Base-by-base conservation (phyloP, 352 stramenopile genomes). In the Chrysophaeum taylorii region DNA sequence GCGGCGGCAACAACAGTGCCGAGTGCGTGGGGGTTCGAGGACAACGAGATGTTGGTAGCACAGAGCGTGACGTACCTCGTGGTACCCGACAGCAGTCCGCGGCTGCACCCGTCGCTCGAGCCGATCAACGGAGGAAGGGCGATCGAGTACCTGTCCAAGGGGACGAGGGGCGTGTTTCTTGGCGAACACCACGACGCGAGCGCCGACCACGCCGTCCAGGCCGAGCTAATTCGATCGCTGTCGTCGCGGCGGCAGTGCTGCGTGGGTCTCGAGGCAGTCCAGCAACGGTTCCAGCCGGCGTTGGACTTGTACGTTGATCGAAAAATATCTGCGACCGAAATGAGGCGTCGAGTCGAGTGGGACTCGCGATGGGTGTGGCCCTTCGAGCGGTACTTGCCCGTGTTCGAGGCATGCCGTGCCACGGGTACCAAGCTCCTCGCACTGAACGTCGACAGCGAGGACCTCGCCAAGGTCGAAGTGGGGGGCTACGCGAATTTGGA, bases 111-210 rank as follows among this genome's bases (percentile, higher is more conserved):
- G 41, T 48, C 41, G 41, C 41, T 48, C 14, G 41, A 48, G 41
- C 41, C 14, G 14, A 21, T 48, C n/a, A n/a, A n/a, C n/a, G n/a
- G 41, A 21, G 14, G 41, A 48, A 14, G 41, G 41, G 14, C 41
- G 41, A 48, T n/a, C n/a, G n/a, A n/a, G n/a, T n/a, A 21, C 14
- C 41, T 48, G 41, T 48, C 41, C 41, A 48, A 48, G n/a, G n/a
- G n/a, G n/a, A 48, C 14, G 41, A 7, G 33, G 7, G 52, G 27
- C 33, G 27, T 63, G 15, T 63, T 41, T 31, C 53, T 84, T 43
- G 81, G 81, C n/a, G 81, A 86, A 61, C 81, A 86, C 70, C 81
- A 86, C 74, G 83, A 86, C 64, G 78, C 77, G 5, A 42, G 61
- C 0, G 70, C 57, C 16, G 81, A 86, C 75, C 80, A 85, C 64